phyloP scores from a whole-genome alignment of 139 green algal species.

The Limnomonas spitsbergensis region DNA sequence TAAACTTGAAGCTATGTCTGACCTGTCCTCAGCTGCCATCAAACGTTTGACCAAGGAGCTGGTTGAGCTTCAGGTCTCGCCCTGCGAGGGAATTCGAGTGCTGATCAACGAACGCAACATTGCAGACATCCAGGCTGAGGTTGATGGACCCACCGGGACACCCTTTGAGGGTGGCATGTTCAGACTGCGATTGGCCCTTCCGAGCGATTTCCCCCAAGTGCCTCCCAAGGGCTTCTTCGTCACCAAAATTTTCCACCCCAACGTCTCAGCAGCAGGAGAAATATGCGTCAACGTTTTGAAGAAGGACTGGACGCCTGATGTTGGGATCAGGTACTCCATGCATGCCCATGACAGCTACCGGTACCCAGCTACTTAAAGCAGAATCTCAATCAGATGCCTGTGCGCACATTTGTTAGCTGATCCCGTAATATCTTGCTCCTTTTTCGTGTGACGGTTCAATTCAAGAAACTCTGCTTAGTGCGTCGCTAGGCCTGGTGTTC shows the following conservation, averaged over 20 bases:
- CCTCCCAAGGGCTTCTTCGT: slow-evolving; percentile 69
- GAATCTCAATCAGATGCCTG: no score
- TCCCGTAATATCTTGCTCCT: no score
- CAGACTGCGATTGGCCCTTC: slow-evolving; percentile 63
- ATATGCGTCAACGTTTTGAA: slow-evolving; percentile 99
- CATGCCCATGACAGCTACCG: no score
- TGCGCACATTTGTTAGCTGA: no score
- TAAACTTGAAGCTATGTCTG: no score
- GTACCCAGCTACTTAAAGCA: no score
- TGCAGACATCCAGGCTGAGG: slow-evolving; percentile 76
- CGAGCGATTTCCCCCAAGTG: slow-evolving; percentile 49
- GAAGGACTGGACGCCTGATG: slow-evolving; percentile 84
- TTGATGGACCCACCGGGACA: slow-evolving; percentile 82
- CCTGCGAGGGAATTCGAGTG: slow-evolving; percentile 68
- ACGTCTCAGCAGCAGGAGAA: slow-evolving; percentile 84
- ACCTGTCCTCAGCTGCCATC: not conserved
- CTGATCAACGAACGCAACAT: slow-evolving; percentile 86
- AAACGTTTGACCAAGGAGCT: not conserved
- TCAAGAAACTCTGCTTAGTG: no score
- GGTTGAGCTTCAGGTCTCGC: slow-evolving; percentile 7
- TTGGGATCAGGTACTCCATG: slow-evolving; percentile 86
- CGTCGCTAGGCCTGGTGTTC: no score
- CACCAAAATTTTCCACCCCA: slow-evolving; percentile 97
- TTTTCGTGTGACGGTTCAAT: no score
- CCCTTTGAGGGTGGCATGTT: slow-evolving; percentile 88